Evolutionary conservation across 192 early-diverging fungal species (phyloP).

Genomic region (Haplosporangium gracile): DNA sequence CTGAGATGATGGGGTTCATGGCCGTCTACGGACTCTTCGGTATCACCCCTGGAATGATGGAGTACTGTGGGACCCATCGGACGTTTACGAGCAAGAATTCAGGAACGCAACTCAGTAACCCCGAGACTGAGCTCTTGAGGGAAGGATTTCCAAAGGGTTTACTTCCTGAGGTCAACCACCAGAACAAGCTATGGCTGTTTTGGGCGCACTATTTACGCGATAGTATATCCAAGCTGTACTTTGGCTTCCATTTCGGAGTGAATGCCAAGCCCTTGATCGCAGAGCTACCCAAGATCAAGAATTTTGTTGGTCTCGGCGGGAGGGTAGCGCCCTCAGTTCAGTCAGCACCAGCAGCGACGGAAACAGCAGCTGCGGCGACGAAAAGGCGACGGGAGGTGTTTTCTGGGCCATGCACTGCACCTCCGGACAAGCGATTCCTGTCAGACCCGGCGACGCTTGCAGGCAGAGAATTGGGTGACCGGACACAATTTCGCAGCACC

Average conservation of each 20-base stretch:
- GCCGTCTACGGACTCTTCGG: slow-evolving; percentile 25
- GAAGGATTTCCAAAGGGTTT: background rate
- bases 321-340: background rate
- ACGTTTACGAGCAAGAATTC: background rate
- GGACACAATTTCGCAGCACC: background rate
- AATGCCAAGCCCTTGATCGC: slow-evolving; percentile 17
- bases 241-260: slow-evolving; percentile 24
- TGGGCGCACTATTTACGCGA: slow-evolving; percentile 38
- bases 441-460: background rate
- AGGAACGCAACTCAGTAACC: background rate
- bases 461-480: background rate
- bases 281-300: slow-evolving; percentile 29
- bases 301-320: slow-evolving; percentile 17
- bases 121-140: too few relatives aligned
- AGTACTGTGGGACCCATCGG: slow-evolving; percentile 15
- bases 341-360: background rate
- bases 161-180: slow-evolving; percentile 29
- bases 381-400: background rate
- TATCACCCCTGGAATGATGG: background rate
- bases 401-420: background rate
- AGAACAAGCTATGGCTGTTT: slow-evolving; percentile 33
- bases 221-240: slow-evolving; percentile 21
- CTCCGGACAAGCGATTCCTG: background rate
- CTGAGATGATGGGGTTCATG: slow-evolving; percentile 8
- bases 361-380: too few relatives aligned